Conservation (phyloP, 495 filamentous ascomycete species). For the Pseudoneurospora amorphoporcata region DNA sequence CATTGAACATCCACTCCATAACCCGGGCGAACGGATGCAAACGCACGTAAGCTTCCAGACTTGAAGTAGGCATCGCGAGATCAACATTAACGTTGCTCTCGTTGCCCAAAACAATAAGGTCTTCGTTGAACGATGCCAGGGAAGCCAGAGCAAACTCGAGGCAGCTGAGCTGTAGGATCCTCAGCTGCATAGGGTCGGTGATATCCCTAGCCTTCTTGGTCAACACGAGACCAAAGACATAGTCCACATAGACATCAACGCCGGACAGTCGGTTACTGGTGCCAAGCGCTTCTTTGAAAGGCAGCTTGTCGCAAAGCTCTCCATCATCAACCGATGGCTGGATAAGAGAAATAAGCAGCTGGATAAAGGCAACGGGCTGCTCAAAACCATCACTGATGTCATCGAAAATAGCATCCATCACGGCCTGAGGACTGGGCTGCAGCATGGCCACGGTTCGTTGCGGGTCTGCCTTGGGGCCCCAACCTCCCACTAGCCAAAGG, state of each 20-base stretch:
- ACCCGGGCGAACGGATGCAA: conserved; percentile 86
- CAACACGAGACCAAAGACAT: conserved; percentile 67
- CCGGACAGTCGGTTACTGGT: conserved; percentile 67
- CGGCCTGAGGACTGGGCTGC: conserved; percentile 31
- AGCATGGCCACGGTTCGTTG: conserved; percentile 22
- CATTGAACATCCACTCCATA: conserved; percentile 96
- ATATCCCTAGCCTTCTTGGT: conserved; percentile 48
- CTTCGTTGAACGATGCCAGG: conserved; percentile 80
- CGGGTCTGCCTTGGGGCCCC: conserved; percentile 24
- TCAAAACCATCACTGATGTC: conserved; percentile 63
- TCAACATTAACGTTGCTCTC: conserved; percentile 64
- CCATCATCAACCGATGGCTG: conserved; percentile 46
- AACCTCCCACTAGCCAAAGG: conserved; percentile 53
- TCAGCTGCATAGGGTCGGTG: conserved; percentile 50
- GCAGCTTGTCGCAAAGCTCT: conserved; percentile 58
- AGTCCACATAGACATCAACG: conserved; percentile 88
- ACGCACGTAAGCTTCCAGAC: conserved; percentile 63
- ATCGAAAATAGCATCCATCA: conserved; percentile 44
- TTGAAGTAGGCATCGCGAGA: conserved; percentile 55
- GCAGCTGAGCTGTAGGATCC: conserved; percentile 63
- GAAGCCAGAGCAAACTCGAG: conserved; percentile 68
- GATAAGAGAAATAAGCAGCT: conserved; percentile 58
- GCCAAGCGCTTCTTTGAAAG: conserved; percentile 87
- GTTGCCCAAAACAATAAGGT: conserved; percentile 73
- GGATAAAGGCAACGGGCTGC: conserved; percentile 70